Conservation (phyloP, 768 basidiomycete genomes). For the Tricholoma hemisulphureum region DNA sequence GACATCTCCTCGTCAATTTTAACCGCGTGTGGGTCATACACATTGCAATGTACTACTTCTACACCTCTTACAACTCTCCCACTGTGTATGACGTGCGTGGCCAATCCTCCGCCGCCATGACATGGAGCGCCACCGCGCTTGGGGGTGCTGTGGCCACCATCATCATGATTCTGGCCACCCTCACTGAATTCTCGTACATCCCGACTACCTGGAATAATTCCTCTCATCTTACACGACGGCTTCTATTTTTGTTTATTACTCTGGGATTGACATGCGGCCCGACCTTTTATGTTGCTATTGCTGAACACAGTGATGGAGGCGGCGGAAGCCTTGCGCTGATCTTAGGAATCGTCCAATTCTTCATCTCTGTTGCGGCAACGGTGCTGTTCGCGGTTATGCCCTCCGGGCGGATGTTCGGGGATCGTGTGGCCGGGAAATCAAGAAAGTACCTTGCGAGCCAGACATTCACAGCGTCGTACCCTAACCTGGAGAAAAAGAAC, state of each 20-base stretch:
- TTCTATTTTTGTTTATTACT: slow-evolving; percentile 86
- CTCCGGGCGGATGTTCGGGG: slow-evolving; percentile 98
- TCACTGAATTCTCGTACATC: slow-evolving; percentile 96
- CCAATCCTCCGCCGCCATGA: slow-evolving; percentile 68
- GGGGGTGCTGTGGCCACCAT: slow-evolving; percentile 94
- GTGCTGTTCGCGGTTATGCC: slow-evolving; percentile 90
- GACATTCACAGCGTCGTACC: slow-evolving; percentile 97
- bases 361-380: slow-evolving; percentile 83
- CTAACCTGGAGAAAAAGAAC: slow-evolving; percentile 55
- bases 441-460: slow-evolving; percentile 98
- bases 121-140: slow-evolving; percentile 91
- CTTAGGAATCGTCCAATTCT: slow-evolving; percentile 95
- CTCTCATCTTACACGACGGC: slow-evolving; percentile 88
- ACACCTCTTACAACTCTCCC: slow-evolving; percentile 92
- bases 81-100: slow-evolving; percentile 68
- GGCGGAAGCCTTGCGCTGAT: slow-evolving; percentile 80
- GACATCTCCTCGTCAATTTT: slow-evolving; percentile 98
- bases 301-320: slow-evolving; percentile 52
- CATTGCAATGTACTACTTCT: slow-evolving; percentile 92
- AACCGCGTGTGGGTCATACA: slow-evolving; percentile 99
- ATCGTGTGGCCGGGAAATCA: slow-evolving; percentile 91
- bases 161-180: slow-evolving; percentile 94
- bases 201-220: slow-evolving; percentile 99
- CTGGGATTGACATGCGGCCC: slow-evolving; percentile 90
- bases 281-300: slow-evolving; percentile 91